Base-by-base conservation (phyloP, 83 land plant species). In the Diphasiastrum complanatum region DNA sequence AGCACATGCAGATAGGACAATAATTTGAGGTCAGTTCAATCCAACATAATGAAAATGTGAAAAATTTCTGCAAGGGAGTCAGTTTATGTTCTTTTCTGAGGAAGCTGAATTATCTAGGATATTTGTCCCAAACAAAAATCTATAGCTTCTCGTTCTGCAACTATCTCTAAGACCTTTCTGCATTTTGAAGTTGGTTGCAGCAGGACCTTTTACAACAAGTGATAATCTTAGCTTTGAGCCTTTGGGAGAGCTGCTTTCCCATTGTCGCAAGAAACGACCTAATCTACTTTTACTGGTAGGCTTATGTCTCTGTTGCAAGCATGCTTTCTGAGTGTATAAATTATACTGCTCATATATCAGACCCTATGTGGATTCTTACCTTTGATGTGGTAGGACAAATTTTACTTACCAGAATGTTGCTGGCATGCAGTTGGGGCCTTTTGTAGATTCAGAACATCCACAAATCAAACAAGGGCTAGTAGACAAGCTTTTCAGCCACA, bases 391-490 rank as follows among this genome's bases (percentile, higher is more conserved):
- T n/a, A n/a, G n/a, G n/a, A n/a, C n/a, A n/a, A n/a, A n/a, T n/a
- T n/a, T n/a, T n/a, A n/a, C n/a, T n/a, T n/a, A n/a, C n/a, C n/a
- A n/a, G n/a, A n/a, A n/a, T n/a, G n/a, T n/a, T n/a, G n/a, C n/a
- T n/a, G n/a, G n/a, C n/a, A n/a, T n/a, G 25, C 78, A 89, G 96
- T 66, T 89, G 76, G 99, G 99, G 5, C 99, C 99, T 18, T 93
- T 93, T 75, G 51, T 93, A 53, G 99, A 93, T 75, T 76, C 83
- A 35, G 96, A 95, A 25, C 99, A 89, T 77, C 86, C 92, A 46
- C 78, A 83, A 25, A 80, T 95, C 49, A 86, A 83, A 59, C 80
- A 68, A 54, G 86, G 92, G 25, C 66, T 74, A 22, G 68, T 80
- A 1, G 74, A 89, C 53, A 70, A 59, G 70, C 72, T 71, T 33